Conservation (phyloP, 2,329 filamentous ascomycete species). For the Claviceps spartinae region DNA sequence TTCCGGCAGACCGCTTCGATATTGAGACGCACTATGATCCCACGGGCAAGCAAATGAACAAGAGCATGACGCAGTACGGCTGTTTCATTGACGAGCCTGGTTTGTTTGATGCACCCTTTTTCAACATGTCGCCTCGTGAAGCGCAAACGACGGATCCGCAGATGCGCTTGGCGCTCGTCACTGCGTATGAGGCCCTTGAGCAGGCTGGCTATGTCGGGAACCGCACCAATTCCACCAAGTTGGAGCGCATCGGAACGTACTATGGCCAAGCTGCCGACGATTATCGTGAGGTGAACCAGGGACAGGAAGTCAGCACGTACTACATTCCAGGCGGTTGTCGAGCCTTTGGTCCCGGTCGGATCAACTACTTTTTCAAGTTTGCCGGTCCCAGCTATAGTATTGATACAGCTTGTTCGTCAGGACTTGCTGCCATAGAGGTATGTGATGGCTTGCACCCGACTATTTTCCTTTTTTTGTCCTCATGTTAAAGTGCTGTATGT, state of each 20-base stretch:
- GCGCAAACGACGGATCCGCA: conserved; percentile 60
- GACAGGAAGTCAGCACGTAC: conserved; percentile 64
- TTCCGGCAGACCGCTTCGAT: conserved; percentile 52
- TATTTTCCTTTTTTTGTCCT: neutral
- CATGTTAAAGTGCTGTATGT: conserved; percentile 17
- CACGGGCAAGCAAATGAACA: conserved; percentile 51
- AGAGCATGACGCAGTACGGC: conserved; percentile 52
- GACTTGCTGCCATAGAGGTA: conserved; percentile 53
- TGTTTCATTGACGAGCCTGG: conserved; percentile 56
- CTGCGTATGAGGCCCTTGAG: conserved; percentile 66
- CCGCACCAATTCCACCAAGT: conserved; percentile 35
- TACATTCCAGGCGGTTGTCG: conserved; percentile 47
- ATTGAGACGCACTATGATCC: conserved; percentile 51
- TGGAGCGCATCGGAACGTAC: conserved; percentile 51
- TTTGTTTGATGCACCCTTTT: conserved; percentile 61
- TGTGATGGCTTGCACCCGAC: neutral
- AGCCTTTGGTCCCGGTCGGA: conserved; percentile 54
- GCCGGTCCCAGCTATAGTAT: conserved; percentile 58
- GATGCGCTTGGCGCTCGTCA: conserved; percentile 57
- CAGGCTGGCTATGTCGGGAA: conserved; percentile 41
- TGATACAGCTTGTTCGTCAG: conserved; percentile 67
- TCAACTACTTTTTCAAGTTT: conserved; percentile 65
- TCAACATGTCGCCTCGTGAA: conserved; percentile 68
- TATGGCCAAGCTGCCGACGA: conserved; percentile 41
- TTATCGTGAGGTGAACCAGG: conserved; percentile 61